phyloP scores from a whole-genome alignment of 768 basidiomycete species.

The Lactifluus volemus region DNA sequence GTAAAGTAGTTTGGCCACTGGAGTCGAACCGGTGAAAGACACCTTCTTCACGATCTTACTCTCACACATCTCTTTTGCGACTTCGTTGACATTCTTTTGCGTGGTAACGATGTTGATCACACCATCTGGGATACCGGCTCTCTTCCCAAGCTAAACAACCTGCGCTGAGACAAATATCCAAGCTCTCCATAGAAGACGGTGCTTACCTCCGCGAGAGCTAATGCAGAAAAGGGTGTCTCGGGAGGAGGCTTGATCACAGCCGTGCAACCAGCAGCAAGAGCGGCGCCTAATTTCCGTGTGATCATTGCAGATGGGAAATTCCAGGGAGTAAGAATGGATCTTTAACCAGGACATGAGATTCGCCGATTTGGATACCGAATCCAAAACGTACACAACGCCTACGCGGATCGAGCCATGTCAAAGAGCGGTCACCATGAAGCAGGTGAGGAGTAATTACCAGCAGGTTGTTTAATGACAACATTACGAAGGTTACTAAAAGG shows the following conservation, averaged over 20 bases:
- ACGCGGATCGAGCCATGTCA: neutral
- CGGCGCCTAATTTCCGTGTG: slow-evolving; percentile 81
- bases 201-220: slow-evolving; percentile 82
- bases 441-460: slow-evolving; percentile 41
- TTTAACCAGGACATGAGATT: slow-evolving; percentile 24
- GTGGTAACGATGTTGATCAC: slow-evolving; percentile 94
- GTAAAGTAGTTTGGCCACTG: slow-evolving; percentile 69
- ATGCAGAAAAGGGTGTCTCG: slow-evolving; percentile 88
- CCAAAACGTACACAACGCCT: slow-evolving; percentile 40
- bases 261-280: slow-evolving; percentile 94
- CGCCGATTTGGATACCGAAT: neutral
- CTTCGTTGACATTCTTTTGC: slow-evolving; percentile 71
- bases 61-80: slow-evolving; percentile 92
- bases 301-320: slow-evolving; percentile 97
- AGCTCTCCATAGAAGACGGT: neutral
- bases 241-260: slow-evolving; percentile 91
- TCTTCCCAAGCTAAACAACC: slow-evolving; percentile 55
- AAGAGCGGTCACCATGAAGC: neutral
- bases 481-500: slow-evolving; percentile 62
- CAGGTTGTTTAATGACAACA: slow-evolving; percentile 87
- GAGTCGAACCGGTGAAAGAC: slow-evolving; percentile 84
- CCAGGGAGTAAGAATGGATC: slow-evolving; percentile 78
- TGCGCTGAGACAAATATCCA: neutral
- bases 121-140: slow-evolving; percentile 91
- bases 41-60: slow-evolving; percentile 81